Base-by-base conservation (phyloP, 192 early-diverging fungal genomes). In the Physocladia obscura region DNA sequence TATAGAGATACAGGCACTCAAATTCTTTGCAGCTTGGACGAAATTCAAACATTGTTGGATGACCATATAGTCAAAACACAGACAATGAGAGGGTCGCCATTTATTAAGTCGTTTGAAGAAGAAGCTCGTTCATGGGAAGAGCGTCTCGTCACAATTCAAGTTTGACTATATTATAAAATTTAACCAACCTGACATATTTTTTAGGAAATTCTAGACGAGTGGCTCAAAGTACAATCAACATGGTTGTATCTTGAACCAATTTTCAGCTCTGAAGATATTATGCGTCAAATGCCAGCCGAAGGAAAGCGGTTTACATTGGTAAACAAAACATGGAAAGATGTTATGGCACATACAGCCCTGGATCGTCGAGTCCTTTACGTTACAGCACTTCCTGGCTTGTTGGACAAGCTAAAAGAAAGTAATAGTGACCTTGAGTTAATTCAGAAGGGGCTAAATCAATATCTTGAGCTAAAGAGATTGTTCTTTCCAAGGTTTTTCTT, bases 21-120 rank as follows among this genome's bases (percentile, higher is more conserved):
- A 62, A 87, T 87, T 61, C 56, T 87, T 11, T 58, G 73, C 0
- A 70, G 74, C 27, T 62, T 82, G 21, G 85, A 87, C 55, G 79
- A 82, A n/a, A 84, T 87, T 26, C 85, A 87, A 58, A 79, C 79
- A n/a, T 68, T 87, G 22, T 74, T 87, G 26, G 85, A 87, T 62
- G 85, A 87, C 62, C 85, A 87, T 52, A 87, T 87, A 67, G 85
- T 87, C 4, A 87, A 87, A 54, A 87, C 82, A 13, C 85, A 87
- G 61, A 83, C 85, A 0, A 87, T 87, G 85, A 31, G 82, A 27
- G 81, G 85, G 17, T 84, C 81, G 19, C 85, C 85, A 22, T 87
- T 87, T 57, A 87, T 87, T 58, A 87, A 86, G 67, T 80, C 85
- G 0, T 86, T 87, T 73, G 85, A 86, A 21, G 81, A 82, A 49